These are phyloP conservation scores for Talaromyces marneffei DNA, from an alignment of 2,329 filamentous ascomycete genomes.

Conservation along the genomic window DNA sequence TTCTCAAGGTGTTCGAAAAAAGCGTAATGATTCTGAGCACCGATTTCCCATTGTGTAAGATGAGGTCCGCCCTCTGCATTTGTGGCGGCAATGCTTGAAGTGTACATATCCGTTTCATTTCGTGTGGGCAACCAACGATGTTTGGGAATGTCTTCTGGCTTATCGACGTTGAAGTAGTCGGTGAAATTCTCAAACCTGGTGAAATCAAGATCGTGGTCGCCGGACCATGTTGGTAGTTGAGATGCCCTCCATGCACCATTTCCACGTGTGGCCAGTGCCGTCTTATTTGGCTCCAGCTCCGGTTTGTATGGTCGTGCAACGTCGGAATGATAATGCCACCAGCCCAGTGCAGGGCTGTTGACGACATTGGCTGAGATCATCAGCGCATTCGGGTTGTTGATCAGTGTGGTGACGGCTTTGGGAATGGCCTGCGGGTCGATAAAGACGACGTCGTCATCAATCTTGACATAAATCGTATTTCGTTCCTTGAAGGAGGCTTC, in stretches of 20 bases:
- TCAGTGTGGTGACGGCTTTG: slow-evolving; percentile 10
- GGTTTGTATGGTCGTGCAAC: slow-evolving; percentile 11
- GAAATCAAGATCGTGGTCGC: slow-evolving; percentile 5
- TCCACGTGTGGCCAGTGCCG: slow-evolving; percentile 9
- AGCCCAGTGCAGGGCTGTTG: slow-evolving; percentile 13
- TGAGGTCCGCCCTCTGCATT: slow-evolving; percentile 10
- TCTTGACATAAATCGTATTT: slow-evolving; percentile 14
- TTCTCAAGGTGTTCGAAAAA: slow-evolving; percentile 13
- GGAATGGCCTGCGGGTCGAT: slow-evolving; percentile 12
- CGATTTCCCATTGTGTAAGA: slow-evolving; percentile 10
- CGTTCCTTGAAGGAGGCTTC: slow-evolving; percentile 12
- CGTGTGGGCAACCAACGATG: slow-evolving; percentile 13
- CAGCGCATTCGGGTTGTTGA: slow-evolving; percentile 13
- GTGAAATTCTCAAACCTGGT: slow-evolving; percentile 7
- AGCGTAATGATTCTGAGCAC: slow-evolving; percentile 14
- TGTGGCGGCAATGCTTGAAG: slow-evolving; percentile 13
- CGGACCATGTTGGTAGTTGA: slow-evolving; percentile 10
- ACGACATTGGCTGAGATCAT: slow-evolving; percentile 13
- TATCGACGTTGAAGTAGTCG: slow-evolving; percentile 8
- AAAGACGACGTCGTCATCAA: slow-evolving; percentile 12
- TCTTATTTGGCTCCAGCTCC: slow-evolving; percentile 9
- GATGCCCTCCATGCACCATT: slow-evolving; percentile 13
- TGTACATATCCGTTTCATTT: slow-evolving; percentile 11
- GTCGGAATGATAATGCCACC: slow-evolving; percentile 15
- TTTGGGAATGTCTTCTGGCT: slow-evolving; percentile 11